A percentile compares a stretch with the other conserved stretches of the same genome.
These are phyloP conservation scores for Suillus subalutaceus DNA, from an alignment of 768 basidiomycete species.

Conservation along the genomic window DNA sequence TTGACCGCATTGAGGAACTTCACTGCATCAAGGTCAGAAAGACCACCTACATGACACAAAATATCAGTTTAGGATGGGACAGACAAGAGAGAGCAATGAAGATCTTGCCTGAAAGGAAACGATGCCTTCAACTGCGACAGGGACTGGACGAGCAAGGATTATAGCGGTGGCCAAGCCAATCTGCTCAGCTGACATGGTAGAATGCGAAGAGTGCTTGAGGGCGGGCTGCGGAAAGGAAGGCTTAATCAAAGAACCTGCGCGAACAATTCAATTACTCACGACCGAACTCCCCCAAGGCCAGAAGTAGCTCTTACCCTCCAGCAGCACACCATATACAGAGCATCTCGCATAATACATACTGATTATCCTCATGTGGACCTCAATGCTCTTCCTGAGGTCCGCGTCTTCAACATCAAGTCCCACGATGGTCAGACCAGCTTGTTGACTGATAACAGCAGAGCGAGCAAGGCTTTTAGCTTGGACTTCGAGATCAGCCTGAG, in stretches of 20 bases:
- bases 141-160: constrained; percentile 47
- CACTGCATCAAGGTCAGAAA: constrained; percentile 43
- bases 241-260: constrained; percentile 50
- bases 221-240: constrained; percentile 56
- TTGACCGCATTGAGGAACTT: constrained; percentile 47
- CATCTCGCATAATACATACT: constrained; percentile 49
- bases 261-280: not conserved
- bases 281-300: not conserved
- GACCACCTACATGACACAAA: constrained; percentile 23
- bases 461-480: constrained; percentile 51
- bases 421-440: constrained; percentile 52
- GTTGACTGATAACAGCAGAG: constrained; percentile 53
- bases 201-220: constrained; percentile 42
- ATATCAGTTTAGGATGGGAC: not conserved
- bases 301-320: constrained; percentile 42
- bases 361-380: constrained; percentile 48
- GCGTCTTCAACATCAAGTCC: constrained; percentile 56
- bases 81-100: not conserved
- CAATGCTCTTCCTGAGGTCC: constrained; percentile 39
- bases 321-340: constrained; percentile 46
- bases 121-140: constrained; percentile 49
- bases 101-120: constrained; percentile 50
- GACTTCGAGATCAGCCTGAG: constrained; percentile 43
- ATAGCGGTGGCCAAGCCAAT: constrained; percentile 50
- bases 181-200: constrained; percentile 38